A percentile compares a stretch with the other conserved stretches of the same genome.
These are phyloP conservation scores for Moesziomyces sp. DNA, from an alignment of 1,284 basidiomycete genomes.

Conservation along the genomic window DNA sequence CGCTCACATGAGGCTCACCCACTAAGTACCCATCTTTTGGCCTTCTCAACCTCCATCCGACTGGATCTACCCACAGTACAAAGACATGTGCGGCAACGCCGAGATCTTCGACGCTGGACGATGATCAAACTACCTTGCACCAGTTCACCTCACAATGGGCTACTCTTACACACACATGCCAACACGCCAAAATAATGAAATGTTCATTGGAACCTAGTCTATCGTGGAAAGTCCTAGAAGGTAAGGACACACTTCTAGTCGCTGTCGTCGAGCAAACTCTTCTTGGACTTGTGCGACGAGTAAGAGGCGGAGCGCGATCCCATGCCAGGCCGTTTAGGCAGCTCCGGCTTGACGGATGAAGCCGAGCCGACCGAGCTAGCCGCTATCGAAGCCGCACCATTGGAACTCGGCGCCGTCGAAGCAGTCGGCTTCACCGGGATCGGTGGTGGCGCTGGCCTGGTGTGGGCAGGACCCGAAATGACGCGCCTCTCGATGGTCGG, in stretches of 20 bases:
- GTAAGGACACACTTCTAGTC: slow-evolving; percentile 9
- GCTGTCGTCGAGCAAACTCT: slow-evolving; percentile 47
- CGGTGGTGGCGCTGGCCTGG: slow-evolving; percentile 29
- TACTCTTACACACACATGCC: not conserved
- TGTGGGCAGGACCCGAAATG: slow-evolving; percentile 26
- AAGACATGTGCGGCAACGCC: slow-evolving; percentile 48
- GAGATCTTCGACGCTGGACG: slow-evolving; percentile 52
- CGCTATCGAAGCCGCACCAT: not conserved
- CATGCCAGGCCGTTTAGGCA: slow-evolving; percentile 37
- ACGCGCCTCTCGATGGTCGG: slow-evolving; percentile 25
- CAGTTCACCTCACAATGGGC: too few species aligned
- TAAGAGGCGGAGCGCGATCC: slow-evolving; percentile 40
- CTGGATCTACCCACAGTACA: slow-evolving; percentile 26
- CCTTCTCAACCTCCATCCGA: not conserved
- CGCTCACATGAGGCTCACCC: not conserved
- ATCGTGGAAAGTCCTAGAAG: not conserved
- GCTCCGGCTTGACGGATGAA: slow-evolving; percentile 21
- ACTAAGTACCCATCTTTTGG: not conserved
- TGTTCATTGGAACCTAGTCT: not conserved
- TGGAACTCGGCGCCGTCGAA: not conserved
- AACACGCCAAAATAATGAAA: not conserved
- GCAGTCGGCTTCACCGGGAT: slow-evolving; percentile 37
- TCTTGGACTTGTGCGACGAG: slow-evolving; percentile 38
- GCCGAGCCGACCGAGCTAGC: slow-evolving; percentile 2
- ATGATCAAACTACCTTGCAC: slow-evolving; percentile 3